Percentiles rank a stretch among this genome's conserved stretches.
phyloP scores from a whole-genome alignment of 78 protist genomes.

The Dictyostelium purpureum region DNA sequence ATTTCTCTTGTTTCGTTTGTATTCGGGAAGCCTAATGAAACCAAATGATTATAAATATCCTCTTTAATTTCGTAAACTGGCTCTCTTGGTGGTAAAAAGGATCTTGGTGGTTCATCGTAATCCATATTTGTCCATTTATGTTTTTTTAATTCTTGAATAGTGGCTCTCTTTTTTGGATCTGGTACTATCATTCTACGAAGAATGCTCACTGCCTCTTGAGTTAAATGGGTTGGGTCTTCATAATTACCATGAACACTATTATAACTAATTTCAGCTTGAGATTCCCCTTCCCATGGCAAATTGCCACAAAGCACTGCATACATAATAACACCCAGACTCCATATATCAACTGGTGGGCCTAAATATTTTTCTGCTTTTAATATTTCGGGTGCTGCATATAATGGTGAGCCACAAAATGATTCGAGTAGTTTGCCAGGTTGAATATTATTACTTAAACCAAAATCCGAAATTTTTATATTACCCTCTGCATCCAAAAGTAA shows the following conservation, averaged over 20 bases:
- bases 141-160: constrained; percentile 62
- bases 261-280: constrained; percentile 60
- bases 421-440: constrained; percentile 80
- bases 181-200: constrained; percentile 65
- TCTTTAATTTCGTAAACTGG: constrained; percentile 65
- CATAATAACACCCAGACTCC: constrained; percentile 82
- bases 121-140: constrained; percentile 77
- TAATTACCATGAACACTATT: constrained; percentile 43
- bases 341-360: constrained; percentile 86
- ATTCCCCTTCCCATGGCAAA: constrained; percentile 71
- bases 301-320: constrained; percentile 62
- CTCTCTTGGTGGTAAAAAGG: constrained; percentile 52
- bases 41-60: constrained; percentile 25
- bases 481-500: constrained; percentile 81
- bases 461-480: constrained; percentile 91
- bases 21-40: constrained; percentile 48
- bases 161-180: constrained; percentile 72
- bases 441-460: constrained; percentile 85
- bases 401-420: constrained; percentile 90
- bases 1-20: constrained; percentile 33
- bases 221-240: constrained; percentile 47
- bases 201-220: constrained; percentile 42
- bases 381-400: constrained; percentile 92
- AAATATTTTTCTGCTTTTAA: constrained; percentile 74
- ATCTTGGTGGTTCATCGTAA: constrained; percentile 52